phyloP scores from a whole-genome alignment of 805 yeast species.

The Yamadazyma takamatsuzukensis region DNA sequence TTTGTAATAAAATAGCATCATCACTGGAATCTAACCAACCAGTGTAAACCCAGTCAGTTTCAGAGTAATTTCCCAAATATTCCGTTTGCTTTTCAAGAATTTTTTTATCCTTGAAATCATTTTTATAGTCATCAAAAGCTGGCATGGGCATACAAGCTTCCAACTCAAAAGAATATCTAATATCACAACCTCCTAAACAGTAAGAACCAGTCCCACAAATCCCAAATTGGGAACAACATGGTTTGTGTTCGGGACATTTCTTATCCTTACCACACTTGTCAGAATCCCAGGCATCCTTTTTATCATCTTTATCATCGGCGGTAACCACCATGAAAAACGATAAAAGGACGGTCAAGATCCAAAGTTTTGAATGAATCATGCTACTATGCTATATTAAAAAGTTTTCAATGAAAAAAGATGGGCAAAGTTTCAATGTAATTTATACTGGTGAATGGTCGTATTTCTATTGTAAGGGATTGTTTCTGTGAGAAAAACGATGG shows the following conservation, averaged over 20 bases:
- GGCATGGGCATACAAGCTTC: constrained; percentile 87
- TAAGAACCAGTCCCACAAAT: constrained; percentile 70
- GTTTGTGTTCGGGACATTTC: constrained; percentile 71
- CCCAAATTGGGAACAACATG: constrained; percentile 85
- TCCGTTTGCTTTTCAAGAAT: constrained; percentile 22
- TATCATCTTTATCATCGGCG: constrained; percentile 3
- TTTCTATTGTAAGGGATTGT: no score
- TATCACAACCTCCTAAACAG: constrained; percentile 89
- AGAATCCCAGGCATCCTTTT: constrained; percentile 7
- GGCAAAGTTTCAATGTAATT: no score
- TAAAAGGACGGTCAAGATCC: constrained; percentile 1
- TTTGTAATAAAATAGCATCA: constrained; percentile 58
- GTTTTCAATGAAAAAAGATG: no score
- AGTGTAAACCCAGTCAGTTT: constrained; percentile 65
- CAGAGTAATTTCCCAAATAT: constrained; percentile 69
- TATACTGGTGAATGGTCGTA: no score
- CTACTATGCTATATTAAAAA: no score
- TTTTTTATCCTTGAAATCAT: constrained; percentile 30
- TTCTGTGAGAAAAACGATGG: no score
- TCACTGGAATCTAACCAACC: constrained; percentile 52
- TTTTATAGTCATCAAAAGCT: constrained; percentile 43
- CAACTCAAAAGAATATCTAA: constrained; percentile 58
- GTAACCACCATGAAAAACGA: constrained; percentile 9
- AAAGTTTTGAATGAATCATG: constrained; percentile 4
- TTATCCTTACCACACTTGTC: constrained; percentile 47